Percentiles rank a stretch among this genome's conserved stretches.
These are phyloP conservation scores for Phytophthora kernoviae DNA, from an alignment of 352 stramenopile species.

Conservation along the genomic window DNA sequence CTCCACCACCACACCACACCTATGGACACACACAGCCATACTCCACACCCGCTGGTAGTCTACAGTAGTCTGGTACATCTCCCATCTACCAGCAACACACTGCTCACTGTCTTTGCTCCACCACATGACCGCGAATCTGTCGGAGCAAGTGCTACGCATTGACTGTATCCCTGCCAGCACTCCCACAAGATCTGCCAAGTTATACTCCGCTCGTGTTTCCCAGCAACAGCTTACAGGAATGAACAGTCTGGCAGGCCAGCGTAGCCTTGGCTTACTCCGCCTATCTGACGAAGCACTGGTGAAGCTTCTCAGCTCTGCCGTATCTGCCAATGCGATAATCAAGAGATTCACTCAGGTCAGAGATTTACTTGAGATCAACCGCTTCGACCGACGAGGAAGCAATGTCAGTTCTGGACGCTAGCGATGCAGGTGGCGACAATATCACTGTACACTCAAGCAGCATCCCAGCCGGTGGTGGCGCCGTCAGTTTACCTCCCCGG, in stretches of 20 bases:
- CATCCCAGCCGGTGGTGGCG: background rate
- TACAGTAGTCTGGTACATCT: too few species aligned
- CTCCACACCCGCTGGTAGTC: too few species aligned
- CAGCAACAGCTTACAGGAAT: constrained; percentile 16
- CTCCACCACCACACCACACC: too few species aligned
- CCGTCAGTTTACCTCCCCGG: constrained; percentile 22
- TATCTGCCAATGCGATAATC: constrained; percentile 24
- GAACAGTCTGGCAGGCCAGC: background rate
- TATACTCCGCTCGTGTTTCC: constrained; percentile 10
- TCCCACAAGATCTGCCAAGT: background rate
- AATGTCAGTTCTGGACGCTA: background rate
- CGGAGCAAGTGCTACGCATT: constrained; percentile 19
- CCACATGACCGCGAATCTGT: constrained; percentile 27
- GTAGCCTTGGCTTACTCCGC: constrained; percentile 17
- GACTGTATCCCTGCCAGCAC: constrained; percentile 11
- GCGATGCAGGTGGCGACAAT: background rate
- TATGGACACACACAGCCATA: too few species aligned
- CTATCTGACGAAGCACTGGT: constrained; percentile 21
- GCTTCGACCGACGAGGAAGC: constrained; percentile 1
- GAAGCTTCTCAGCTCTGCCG: constrained; percentile 26
- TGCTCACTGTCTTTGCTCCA: too few species aligned
- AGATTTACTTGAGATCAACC: constrained; percentile 17
- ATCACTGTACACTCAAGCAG: background rate
- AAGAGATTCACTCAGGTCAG: constrained; percentile 4
- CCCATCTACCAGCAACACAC: too few species aligned